phyloP scores from a whole-genome alignment of 768 basidiomycete genomes.

The Sarcomyxa edulis region DNA sequence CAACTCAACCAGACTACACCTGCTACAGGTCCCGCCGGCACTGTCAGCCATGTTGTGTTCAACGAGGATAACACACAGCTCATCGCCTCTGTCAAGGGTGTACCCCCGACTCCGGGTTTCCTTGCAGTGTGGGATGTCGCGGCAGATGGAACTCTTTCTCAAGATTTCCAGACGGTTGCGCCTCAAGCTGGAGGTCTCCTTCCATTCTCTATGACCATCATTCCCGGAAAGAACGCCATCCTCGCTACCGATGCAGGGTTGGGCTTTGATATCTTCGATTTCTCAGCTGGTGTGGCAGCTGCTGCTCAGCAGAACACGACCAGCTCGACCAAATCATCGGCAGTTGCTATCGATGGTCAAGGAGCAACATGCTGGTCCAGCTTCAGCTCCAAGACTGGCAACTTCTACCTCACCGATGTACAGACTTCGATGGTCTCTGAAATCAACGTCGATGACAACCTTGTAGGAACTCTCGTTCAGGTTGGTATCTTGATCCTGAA shows the following conservation, averaged over 20 bases:
- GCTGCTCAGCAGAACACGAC: slow-evolving; percentile 22
- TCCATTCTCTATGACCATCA: slow-evolving; percentile 44
- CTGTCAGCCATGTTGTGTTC: slow-evolving; percentile 41
- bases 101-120: slow-evolving; percentile 42
- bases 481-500: slow-evolving; percentile 15
- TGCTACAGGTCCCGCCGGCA: slow-evolving; percentile 41
- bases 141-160: slow-evolving; percentile 37
- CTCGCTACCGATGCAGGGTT: slow-evolving; percentile 34
- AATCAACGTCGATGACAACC: slow-evolving; percentile 38
- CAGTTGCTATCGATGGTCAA: slow-evolving; percentile 31
- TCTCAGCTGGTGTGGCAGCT: too few relatives aligned
- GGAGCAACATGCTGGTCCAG: slow-evolving; percentile 38
- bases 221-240: slow-evolving; percentile 33
- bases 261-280: slow-evolving; percentile 33
- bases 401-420: slow-evolving; percentile 41
- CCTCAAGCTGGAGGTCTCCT: slow-evolving; percentile 36
- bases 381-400: slow-evolving; percentile 34
- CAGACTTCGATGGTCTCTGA: slow-evolving; percentile 36
- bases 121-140: slow-evolving; percentile 46
- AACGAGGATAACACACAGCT: slow-evolving; percentile 37
- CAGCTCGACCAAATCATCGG: slow-evolving; percentile 21
- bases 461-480: slow-evolving; percentile 40
- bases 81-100: slow-evolving; percentile 44
- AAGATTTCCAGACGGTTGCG: slow-evolving; percentile 28
- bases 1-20: slow-evolving; percentile 47